phyloP scores from a whole-genome alignment of 768 basidiomycete genomes.

The Coprinopsis strossmayeri region DNA sequence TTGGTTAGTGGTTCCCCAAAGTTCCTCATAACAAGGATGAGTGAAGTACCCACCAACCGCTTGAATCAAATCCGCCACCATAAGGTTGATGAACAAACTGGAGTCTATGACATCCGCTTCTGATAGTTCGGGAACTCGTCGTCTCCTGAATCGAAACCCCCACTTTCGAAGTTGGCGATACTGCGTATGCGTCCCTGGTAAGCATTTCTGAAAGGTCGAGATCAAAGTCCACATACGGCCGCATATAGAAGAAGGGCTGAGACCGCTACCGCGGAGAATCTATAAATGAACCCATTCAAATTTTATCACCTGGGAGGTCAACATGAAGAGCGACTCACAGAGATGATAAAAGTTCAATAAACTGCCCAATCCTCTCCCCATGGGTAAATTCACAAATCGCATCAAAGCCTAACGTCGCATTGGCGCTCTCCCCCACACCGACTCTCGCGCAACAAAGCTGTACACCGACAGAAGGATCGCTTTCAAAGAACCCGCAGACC shows the following conservation, averaged over 20 bases:
- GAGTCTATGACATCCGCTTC: constrained; percentile 17
- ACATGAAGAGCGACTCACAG: neutral
- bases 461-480: neutral
- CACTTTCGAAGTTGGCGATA: neutral
- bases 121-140: neutral
- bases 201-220: neutral
- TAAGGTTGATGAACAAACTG: constrained; percentile 34
- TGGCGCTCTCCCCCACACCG: too few species aligned
- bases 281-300: neutral
- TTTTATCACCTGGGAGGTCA: neutral
- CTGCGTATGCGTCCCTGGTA: neutral
- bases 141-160: neutral
- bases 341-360: neutral
- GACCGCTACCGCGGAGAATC: neutral
- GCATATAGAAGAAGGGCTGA: neutral
- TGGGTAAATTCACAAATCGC: neutral
- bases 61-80: constrained; percentile 35
- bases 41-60: constrained; percentile 19
- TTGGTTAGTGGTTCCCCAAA: neutral
- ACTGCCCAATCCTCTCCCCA: neutral
- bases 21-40: neutral
- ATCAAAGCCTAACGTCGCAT: neutral
- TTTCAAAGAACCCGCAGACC: neutral
- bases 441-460: constrained; percentile 1
- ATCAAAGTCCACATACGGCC: neutral